Base-by-base conservation (phyloP, 495 filamentous ascomycete species). In the Pyrenula massariospora region DNA sequence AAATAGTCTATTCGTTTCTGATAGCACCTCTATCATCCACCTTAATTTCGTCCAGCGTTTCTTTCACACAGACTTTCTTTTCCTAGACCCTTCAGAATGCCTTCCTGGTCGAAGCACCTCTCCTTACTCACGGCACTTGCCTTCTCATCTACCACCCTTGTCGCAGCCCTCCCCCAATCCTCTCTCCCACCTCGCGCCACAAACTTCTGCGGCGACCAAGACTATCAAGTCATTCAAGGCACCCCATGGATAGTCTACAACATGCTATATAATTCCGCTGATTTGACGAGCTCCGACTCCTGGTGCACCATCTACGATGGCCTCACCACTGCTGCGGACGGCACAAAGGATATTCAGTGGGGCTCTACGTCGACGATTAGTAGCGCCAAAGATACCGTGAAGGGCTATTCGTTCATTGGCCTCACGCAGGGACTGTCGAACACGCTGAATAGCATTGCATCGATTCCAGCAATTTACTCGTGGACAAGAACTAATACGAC, bases 401-500 rank as follows among this genome's bases (percentile, higher is more conserved):
- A 73, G 57, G 70, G 70, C 8, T 73, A 73, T 60, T 64, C 65
- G 10, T 70, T 70, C 56, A 62, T 73, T 53, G 70, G 68, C n/a
- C 55, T 73, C 1, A 69, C 66, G 10, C 57, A 66, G 50, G 68
- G 68, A 50, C 62, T 73, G 21, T 63, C 68, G 56, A 67, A 64
- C 53, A 61, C 57, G 12, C 57, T 73, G 12, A 62, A 61, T 20
- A 63, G 62, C 20, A 73, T 73, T 59, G 57, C 56, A 12, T 65
- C 63, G 5, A 71, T 73, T 51, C 70, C 70, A 1, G 62, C 66
- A 2, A 61, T 58, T 5, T 73, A 68, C 53, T 50, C 59, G 21
- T 73, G 70, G 70, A 64, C 61, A n/a, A 58, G 65, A 24, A 65
- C 60, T 19, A 71, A 65, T 54, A 62, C 62, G 12, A 66, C 67